Evolutionary conservation across 371 early-diverging fungal species (phyloP).

Genomic region (Circinella minor): DNA sequence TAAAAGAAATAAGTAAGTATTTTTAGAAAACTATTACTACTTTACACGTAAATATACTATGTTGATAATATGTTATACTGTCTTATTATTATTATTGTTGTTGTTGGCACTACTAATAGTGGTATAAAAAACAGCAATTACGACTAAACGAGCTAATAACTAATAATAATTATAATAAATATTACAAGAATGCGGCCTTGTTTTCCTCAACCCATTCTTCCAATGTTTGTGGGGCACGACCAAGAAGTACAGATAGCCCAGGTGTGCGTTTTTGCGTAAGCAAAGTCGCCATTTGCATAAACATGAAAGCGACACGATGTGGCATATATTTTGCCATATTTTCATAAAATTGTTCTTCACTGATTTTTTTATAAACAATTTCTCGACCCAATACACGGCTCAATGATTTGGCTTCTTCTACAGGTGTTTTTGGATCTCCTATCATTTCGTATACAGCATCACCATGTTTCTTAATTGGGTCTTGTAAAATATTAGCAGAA

Average conservation of each 20-base stretch:
- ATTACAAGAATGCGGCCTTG: conserved; percentile 3
- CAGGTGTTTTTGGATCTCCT: conserved; percentile 6
- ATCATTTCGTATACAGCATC: conserved; percentile 25
- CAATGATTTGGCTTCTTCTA: conserved; percentile 18
- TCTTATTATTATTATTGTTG: too few relatives aligned
- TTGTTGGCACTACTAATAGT: too few relatives aligned
- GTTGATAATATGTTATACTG: too few relatives aligned
- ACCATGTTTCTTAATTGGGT: conserved; percentile 22
- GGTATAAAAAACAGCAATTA: too few relatives aligned
- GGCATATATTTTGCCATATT: conserved; percentile 8
- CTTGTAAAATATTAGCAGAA: conserved; percentile 17
- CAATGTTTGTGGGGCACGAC: conserved; percentile 22
- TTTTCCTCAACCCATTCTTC: conserved; percentile 19
- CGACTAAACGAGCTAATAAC: too few relatives aligned
- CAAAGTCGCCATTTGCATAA: neutral
- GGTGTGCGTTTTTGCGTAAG: neutral
- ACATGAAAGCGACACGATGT: neutral
- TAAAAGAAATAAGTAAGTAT: too few relatives aligned
- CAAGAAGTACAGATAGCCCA: conserved; percentile 20
- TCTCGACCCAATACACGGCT: conserved; percentile 13
- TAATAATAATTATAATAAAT: too few relatives aligned
- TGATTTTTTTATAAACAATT: conserved; percentile 11
- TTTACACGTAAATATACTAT: too few relatives aligned
- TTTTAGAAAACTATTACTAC: too few relatives aligned
- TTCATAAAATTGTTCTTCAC: conserved; percentile 10